Evolutionary conservation across 257 asterid species (phyloP).

Genomic region (Anisodus acutangulus): DNA sequence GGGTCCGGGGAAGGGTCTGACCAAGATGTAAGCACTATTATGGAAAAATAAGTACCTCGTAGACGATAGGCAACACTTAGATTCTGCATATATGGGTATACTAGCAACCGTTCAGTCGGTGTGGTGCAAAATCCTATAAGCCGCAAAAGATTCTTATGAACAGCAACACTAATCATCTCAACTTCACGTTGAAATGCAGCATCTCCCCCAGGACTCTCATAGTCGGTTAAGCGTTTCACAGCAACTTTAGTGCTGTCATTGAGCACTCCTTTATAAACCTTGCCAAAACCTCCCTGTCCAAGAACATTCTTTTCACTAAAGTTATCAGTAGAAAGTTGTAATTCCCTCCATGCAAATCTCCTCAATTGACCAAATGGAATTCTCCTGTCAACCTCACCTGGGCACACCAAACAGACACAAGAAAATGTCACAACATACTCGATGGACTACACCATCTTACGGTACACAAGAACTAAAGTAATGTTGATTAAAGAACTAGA

Average conservation of each 20-base stretch:
- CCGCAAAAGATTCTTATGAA: conserved; percentile 82
- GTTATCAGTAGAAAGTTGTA: conserved; percentile 86
- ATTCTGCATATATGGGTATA: conserved; percentile 94
- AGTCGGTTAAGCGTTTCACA: conserved; percentile 86
- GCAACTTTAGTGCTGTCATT: conserved; percentile 83
- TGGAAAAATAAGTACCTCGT: conserved; percentile 61
- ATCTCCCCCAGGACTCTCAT: conserved; percentile 94
- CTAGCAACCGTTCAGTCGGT: conserved; percentile 86
- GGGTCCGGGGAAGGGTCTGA: too few species aligned
- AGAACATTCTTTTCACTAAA: conserved; percentile 86
- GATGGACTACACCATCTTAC: neutral
- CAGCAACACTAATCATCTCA: conserved; percentile 98
- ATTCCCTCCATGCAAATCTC: conserved; percentile 92
- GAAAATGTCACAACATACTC: conserved; percentile 15
- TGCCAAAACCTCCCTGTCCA: conserved; percentile 98
- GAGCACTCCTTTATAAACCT: conserved; percentile 87
- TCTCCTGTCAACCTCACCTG: conserved; percentile 92
- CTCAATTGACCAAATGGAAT: conserved; percentile 90
- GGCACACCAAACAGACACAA: conserved; percentile 27
- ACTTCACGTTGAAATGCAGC: conserved; percentile 95
- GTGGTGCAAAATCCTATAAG: conserved; percentile 95
- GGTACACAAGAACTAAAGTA: neutral
- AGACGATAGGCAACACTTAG: conserved; percentile 91
- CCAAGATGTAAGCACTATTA: neutral
- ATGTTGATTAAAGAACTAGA: neutral